phyloP scores from a whole-genome alignment of 768 basidiomycete species.

The Collybia mongolica region DNA sequence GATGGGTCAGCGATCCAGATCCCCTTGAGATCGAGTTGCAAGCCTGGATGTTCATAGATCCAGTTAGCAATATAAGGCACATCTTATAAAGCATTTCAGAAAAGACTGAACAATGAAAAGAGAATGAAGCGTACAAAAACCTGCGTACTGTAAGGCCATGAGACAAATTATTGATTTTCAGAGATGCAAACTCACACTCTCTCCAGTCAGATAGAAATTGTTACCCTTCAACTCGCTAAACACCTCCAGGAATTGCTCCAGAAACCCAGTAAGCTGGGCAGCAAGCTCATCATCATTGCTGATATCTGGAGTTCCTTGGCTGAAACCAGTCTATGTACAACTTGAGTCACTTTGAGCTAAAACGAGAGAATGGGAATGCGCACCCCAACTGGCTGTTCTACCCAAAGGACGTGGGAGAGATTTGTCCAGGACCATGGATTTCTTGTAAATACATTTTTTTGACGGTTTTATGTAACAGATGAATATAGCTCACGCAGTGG shows the following conservation, averaged over 20 bases:
- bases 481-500: conserved; percentile 22
- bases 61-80: conserved; percentile 65
- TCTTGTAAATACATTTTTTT: conserved; percentile 21
- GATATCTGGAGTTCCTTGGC: conserved; percentile 62
- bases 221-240: conserved; percentile 69
- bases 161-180: neutral
- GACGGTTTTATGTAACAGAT: neutral
- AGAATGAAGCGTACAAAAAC: conserved; percentile 49
- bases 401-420: conserved; percentile 62
- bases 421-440: conserved; percentile 74
- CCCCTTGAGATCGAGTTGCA: conserved; percentile 53
- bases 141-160: conserved; percentile 52
- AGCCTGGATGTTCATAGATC: conserved; percentile 63
- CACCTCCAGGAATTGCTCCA: conserved; percentile 65
- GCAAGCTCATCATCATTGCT: conserved; percentile 61
- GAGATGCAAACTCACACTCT: conserved; percentile 49
- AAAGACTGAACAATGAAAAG: neutral
- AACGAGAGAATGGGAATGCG: neutral
- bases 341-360: neutral
- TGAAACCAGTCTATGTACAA: conserved; percentile 55
- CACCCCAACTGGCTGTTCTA: conserved; percentile 72
- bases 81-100: conserved; percentile 16
- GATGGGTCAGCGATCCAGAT: conserved; percentile 61
- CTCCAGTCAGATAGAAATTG: conserved; percentile 62
- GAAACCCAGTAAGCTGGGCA: conserved; percentile 46